Percentiles rank a stretch among this genome's conserved stretches.
These are phyloP conservation scores for Beauveria scarabaeidicola DNA, from an alignment of 2,329 filamentous ascomycete species.

Conservation along the genomic window DNA sequence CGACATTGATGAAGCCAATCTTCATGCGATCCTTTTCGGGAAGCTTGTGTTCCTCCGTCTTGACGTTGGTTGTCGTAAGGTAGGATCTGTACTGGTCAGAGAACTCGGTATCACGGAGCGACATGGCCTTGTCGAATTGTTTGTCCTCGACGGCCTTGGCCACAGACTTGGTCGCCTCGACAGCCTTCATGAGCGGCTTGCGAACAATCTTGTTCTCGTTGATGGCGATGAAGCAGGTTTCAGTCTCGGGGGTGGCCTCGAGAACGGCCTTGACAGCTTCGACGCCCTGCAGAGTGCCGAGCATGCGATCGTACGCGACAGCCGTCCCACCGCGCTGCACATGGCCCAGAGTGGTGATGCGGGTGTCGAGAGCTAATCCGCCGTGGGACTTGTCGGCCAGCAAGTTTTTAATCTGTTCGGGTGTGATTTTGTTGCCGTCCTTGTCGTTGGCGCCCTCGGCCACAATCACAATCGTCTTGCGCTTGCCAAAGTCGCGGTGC, in stretches of 20 bases:
- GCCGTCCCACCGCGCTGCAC: constrained; percentile 93
- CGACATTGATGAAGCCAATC: constrained; percentile 93
- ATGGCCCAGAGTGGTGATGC: constrained; percentile 90
- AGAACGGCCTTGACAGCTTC: constrained; percentile 89
- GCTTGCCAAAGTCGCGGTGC: constrained; percentile 81
- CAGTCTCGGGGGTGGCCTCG: constrained; percentile 78
- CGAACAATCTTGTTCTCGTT: constrained; percentile 96
- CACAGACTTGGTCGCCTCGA: constrained; percentile 77
- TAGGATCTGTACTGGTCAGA: constrained; percentile 87
- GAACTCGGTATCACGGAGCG: constrained; percentile 84
- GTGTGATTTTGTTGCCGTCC: constrained; percentile 74
- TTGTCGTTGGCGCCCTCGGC: constrained; percentile 89
- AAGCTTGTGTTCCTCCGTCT: constrained; percentile 58
- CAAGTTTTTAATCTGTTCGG: constrained; percentile 75
- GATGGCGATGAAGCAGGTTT: constrained; percentile 91
- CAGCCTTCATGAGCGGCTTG: constrained; percentile 81
- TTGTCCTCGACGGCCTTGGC: constrained; percentile 72
- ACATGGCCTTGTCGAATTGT: constrained; percentile 83
- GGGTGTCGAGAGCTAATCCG: constrained; percentile 76
- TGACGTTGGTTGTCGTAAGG: constrained; percentile 78
- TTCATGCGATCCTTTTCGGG: constrained; percentile 75
- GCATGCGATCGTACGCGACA: constrained; percentile 88
- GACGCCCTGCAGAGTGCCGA: constrained; percentile 86
- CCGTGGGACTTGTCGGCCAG: constrained; percentile 60
- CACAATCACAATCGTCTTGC: constrained; percentile 96